phyloP scores from a whole-genome alignment of 2,329 filamentous ascomycete species.

The Arthrobotrys sphaeroides region DNA sequence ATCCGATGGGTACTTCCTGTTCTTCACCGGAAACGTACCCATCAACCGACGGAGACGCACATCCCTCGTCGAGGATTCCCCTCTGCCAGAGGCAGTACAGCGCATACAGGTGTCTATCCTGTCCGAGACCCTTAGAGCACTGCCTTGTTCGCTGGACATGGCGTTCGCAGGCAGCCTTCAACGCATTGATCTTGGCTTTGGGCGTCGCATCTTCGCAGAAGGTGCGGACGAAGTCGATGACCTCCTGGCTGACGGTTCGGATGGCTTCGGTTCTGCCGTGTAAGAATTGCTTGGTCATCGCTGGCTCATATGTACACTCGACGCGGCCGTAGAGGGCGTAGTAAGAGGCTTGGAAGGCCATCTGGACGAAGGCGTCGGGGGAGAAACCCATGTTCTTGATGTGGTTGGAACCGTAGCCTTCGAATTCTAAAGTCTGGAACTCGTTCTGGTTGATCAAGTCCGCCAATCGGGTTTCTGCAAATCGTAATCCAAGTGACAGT shows the following conservation, averaged over 20 bases:
- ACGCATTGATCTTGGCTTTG: constrained; percentile 82
- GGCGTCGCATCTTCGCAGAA: constrained; percentile 94
- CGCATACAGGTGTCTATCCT: constrained; percentile 91
- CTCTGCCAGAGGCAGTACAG: constrained; percentile 95
- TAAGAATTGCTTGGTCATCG: constrained; percentile 94
- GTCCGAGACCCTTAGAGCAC: constrained; percentile 88
- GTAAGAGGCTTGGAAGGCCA: constrained; percentile 98
- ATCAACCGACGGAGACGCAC: constrained; percentile 60
- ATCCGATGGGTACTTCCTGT: constrained; percentile 47
- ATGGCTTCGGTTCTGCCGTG: constrained; percentile 96
- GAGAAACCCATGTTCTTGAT: constrained; percentile 98
- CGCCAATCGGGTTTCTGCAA: constrained; percentile 91
- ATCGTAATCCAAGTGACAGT: constrained; percentile 86
- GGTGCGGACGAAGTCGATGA: constrained; percentile 85
- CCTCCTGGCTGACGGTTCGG: constrained; percentile 82
- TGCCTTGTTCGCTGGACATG: constrained; percentile 82
- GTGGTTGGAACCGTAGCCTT: constrained; percentile 92
- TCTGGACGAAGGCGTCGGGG: constrained; percentile 96
- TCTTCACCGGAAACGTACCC: constrained; percentile 64
- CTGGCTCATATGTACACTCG: constrained; percentile 95
- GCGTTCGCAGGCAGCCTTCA: constrained; percentile 82
- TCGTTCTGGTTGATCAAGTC: constrained; percentile 97
- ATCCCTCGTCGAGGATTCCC: constrained; percentile 72
- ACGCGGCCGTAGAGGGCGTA: constrained; percentile 94
- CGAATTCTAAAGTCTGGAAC: constrained; percentile 89